Base-by-base conservation (phyloP, 2,329 filamentous ascomycete species). In the Ambrosiella xylebori region DNA sequence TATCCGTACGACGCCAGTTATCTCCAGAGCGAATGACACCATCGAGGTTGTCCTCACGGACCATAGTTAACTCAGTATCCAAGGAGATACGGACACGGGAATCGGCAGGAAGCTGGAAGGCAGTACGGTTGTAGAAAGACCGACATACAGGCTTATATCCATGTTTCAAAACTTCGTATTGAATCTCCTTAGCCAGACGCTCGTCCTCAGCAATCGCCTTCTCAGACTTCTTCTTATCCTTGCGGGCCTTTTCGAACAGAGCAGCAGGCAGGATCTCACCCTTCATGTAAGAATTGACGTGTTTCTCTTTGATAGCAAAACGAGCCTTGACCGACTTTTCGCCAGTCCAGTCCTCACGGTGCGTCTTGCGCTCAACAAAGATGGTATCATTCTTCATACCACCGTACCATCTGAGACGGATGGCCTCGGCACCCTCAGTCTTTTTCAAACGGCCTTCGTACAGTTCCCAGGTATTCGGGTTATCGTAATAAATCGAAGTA, bases 301-400 rank as follows among this genome's bases (percentile, higher is more conserved):
- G 87, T 77, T 98, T 98, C 73, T 98, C 93, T 74, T 98, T 97
- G 63, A 93, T 77, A 7, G 86, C 79, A 67, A 98, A 98, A 49
- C 93, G 86, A 49, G 93, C 91, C 74, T 98, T 98, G 72, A 98
- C 93, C 1, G 91, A 97, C 73, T 97, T 95, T 70, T 98, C 93
- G 60, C 93, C 93, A 0, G 93, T 98, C 93, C 93, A 98, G 69
- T 98, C 93, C 70, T 98, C 93, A 44, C 93, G 85, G 73, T 98
- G 93, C 0, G 93, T 98, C 73, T 98, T 98, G 62, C 93, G 82
- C 74, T 98, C 93, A 27, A 98, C 85, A 66, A 97, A 98, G 59
- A 97, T 94, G 57, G 88, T 93, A 67, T 97, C 90, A 57, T 76
- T 88, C 65, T 93, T 82, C 91, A 98, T 96, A 47, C 88, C 89